A percentile compares a stretch with the other conserved stretches of the same genome.
Evolutionary conservation across 1,139 yeast species (phyloP).

Genomic region (Hyphopichia burtonii): DNA sequence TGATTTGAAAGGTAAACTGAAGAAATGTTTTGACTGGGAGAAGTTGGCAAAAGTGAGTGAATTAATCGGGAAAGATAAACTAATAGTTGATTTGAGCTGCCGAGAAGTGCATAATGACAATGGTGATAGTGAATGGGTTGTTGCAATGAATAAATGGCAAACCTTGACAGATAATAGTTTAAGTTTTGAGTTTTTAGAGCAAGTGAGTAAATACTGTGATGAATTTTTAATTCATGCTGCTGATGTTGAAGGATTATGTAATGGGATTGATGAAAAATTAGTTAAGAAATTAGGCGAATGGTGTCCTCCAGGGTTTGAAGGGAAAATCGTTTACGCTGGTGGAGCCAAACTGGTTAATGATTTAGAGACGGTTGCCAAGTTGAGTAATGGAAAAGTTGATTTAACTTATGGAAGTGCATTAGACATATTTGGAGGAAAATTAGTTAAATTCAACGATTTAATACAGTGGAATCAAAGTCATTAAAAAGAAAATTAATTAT

Average conservation of each 20-base stretch:
- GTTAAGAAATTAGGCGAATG: conserved; percentile 75
- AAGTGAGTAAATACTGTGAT: conserved; percentile 64
- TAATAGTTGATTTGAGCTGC: conserved; percentile 93
- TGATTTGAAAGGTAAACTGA: conserved; percentile 24
- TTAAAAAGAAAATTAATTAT: conserved; percentile 1
- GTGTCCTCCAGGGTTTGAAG: conserved; percentile 56
- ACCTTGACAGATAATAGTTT: conserved; percentile 70
- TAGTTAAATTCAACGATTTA: conserved; percentile 74
- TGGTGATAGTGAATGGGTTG: conserved; percentile 63
- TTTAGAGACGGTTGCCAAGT: conserved; percentile 56
- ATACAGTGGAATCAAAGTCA: conserved; percentile 60
- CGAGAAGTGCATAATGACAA: conserved; percentile 41
- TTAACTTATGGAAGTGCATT: conserved; percentile 89
- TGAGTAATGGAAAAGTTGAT: conserved; percentile 84
- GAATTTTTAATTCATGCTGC: conserved; percentile 97
- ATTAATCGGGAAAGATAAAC: conserved; percentile 58
- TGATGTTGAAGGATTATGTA: conserved; percentile 94
- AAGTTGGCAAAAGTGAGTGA: conserved; percentile 49
- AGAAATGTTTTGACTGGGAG: conserved; percentile 51
- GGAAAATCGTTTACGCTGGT: conserved; percentile 92
- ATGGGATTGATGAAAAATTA: conserved; percentile 81
- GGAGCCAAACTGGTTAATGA: conserved; percentile 82
- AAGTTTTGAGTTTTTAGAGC: conserved; percentile 48
- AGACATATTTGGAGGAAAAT: conserved; percentile 88
- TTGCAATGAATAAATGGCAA: conserved; percentile 98